These are phyloP conservation scores for Phytophthora sp. DNA, from an alignment of 352 stramenopile genomes.

Conservation along the genomic window DNA sequence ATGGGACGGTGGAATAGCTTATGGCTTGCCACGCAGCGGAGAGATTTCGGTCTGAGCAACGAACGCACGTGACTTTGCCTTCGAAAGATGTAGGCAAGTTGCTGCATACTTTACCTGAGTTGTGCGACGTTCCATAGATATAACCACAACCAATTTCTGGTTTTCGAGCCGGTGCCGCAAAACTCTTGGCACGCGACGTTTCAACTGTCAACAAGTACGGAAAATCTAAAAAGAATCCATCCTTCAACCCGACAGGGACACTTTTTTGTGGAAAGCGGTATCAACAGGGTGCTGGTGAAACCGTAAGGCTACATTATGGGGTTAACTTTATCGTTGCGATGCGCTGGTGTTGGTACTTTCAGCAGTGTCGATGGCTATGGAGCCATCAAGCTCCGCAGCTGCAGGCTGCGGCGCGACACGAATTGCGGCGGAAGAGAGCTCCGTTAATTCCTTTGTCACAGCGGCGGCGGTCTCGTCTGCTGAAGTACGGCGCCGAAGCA, in stretches of 20 bases:
- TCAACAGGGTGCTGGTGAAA: no score
- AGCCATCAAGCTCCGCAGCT: slow-evolving; percentile 5
- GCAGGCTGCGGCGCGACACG: background rate
- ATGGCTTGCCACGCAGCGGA: slow-evolving; percentile 1
- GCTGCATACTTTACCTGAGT: slow-evolving; percentile 34
- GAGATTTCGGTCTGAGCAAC: slow-evolving; percentile 14
- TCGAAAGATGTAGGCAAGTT: no score
- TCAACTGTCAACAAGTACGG: background rate
- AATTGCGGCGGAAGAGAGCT: slow-evolving; percentile 25
- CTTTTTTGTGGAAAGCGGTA: slow-evolving; percentile 4
- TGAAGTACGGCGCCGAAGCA: slow-evolving; percentile 50
- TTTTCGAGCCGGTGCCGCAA: slow-evolving; percentile 9
- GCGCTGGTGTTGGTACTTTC: no score
- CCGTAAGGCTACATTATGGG: no score
- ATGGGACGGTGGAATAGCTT: slow-evolving; percentile 19
- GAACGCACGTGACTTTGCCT: background rate
- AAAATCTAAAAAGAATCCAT: slow-evolving; percentile 7
- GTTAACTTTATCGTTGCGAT: no score
- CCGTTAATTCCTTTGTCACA: background rate
- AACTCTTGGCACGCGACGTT: slow-evolving; percentile 21
- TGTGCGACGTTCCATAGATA: slow-evolving; percentile 29
- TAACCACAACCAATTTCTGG: slow-evolving; percentile 12
- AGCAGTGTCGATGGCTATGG: background rate
- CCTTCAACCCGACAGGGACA: background rate
- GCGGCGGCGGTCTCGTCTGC: slow-evolving; percentile 8